Percentiles rank a stretch among this genome's conserved stretches.
Evolutionary conservation across 1,139 yeast genomes (phyloP).

Genomic region (Protomyces gravidus): DNA sequence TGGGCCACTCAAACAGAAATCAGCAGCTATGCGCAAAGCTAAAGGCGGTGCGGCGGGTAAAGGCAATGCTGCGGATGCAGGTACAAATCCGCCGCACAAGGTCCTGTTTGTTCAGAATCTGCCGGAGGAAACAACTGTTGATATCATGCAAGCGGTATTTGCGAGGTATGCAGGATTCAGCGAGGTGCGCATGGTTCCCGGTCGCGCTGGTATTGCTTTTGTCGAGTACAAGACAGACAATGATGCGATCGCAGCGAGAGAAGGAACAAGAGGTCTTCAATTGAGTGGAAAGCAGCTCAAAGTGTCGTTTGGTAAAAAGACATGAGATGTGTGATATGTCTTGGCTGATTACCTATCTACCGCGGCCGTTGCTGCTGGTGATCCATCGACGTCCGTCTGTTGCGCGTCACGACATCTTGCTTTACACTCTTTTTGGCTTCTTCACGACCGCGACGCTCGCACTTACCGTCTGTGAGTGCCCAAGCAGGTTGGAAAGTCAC

Average conservation of each 20-base stretch:
- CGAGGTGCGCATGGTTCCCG: slow-evolving; percentile 62
- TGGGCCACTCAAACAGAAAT: slow-evolving; percentile 34
- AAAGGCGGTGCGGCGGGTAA: slow-evolving; percentile 37
- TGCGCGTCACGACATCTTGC: neutral
- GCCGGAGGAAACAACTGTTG: slow-evolving; percentile 47
- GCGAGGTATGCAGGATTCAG: slow-evolving; percentile 54
- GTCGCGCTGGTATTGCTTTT: slow-evolving; percentile 64
- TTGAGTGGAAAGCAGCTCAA: slow-evolving; percentile 43
- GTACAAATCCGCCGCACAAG: slow-evolving; percentile 60
- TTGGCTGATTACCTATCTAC: neutral
- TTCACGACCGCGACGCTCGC: slow-evolving; percentile 29
- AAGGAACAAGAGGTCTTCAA: slow-evolving; percentile 42
- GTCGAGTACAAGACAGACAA: slow-evolving; percentile 64
- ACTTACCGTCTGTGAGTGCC: slow-evolving; percentile 18
- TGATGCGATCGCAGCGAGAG: slow-evolving; percentile 49
- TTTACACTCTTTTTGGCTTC: slow-evolving; percentile 5
- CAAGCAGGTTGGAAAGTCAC: slow-evolving; percentile 31
- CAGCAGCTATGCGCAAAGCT: slow-evolving; percentile 30
- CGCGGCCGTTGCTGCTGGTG: slow-evolving; percentile 1
- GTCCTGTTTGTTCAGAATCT: slow-evolving; percentile 65
- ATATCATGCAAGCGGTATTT: slow-evolving; percentile 48
- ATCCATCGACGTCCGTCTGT: slow-evolving; percentile 7
- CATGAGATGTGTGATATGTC: neutral
- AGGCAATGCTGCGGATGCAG: slow-evolving; percentile 38
- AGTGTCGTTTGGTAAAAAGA: slow-evolving; percentile 45